A percentile compares a stretch with the other conserved stretches of the same genome.
Conservation (phyloP, 129 eudicot species). For the Oenanthe sinensis region DNA sequence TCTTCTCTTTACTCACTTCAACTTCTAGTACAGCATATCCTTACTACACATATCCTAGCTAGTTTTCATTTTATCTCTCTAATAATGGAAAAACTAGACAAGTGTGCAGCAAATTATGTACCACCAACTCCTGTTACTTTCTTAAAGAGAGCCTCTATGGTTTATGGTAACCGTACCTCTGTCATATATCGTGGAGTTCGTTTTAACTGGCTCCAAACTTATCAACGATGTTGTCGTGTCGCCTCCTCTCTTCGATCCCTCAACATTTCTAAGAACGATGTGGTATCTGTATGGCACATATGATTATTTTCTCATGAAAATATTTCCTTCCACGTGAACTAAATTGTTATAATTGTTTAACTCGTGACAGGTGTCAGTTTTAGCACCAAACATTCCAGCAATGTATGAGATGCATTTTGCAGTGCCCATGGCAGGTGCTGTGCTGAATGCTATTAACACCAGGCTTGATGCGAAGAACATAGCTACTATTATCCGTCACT, state of each 20-base stretch:
- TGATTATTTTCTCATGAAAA: too few relatives aligned
- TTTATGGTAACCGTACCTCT: constrained; percentile 48
- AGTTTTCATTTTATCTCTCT: not conserved
- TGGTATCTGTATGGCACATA: constrained; percentile 15
- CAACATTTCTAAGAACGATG: constrained; percentile 49
- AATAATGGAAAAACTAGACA: constrained; percentile 47
- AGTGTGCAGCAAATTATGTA: constrained; percentile 60
- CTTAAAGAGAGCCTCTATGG: constrained; percentile 53
- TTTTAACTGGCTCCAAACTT: constrained; percentile 63
- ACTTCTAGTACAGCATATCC: not conserved
- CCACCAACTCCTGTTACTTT: constrained; percentile 70
- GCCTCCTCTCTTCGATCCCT: constrained; percentile 58
- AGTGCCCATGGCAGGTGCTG: constrained; percentile 77
- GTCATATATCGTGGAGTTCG: constrained; percentile 38
- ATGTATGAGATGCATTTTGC: constrained; percentile 72
- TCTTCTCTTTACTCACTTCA: not conserved
- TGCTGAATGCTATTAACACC: constrained; percentile 63
- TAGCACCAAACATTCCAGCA: constrained; percentile 77
- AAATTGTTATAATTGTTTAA: not conserved
- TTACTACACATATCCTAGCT: not conserved
- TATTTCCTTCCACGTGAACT: not conserved
- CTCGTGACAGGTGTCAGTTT: constrained; percentile 49
- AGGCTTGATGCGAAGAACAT: constrained; percentile 56
- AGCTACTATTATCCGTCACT: constrained; percentile 58
- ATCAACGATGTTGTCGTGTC: constrained; percentile 52